Base-by-base conservation (phyloP, 345 rosid species). In the Trapa incisa region DNA sequence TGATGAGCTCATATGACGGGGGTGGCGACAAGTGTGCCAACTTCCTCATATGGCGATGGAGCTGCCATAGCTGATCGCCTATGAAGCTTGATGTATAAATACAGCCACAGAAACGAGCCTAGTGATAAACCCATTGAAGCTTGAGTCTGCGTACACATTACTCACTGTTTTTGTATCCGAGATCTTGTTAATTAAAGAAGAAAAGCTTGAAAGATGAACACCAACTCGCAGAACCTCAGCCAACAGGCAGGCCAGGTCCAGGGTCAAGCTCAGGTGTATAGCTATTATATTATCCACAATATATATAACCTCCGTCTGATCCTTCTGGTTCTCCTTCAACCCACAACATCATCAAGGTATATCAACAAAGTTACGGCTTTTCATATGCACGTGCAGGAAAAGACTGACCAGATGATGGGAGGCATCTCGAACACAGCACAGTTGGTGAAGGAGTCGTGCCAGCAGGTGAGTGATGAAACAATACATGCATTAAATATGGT, bases 221-320 rank as follows among this genome's bases (percentile, higher is more conserved):
- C 56, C 56, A 50, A 50, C 56, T 15, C 56, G 22, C 56, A 50
- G 56, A 61, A 6, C 42, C 10, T 38, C 16, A 61, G 65, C 41
- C 65, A 61, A 17, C 42, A 36, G 17, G 65, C 65, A 17, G 65
- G 65, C 22, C 65, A 80, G 67, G 63, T 79, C 33, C 67, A 63
- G 71, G 81, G 73, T 69, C 81, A 75, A 61, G 64, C 75, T 67
- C 69, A 78, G 84, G 81, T 22, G 29, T 22, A 22, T 22, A 22
- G 29, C 29, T 22, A 22, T 22, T 22, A 22, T 11, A 45, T 45
- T 41, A 41, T 41, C 43, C 48, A 22, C 29, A 22, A 22, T 22
- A 22, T 22, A 22, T 22, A 22, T 22, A 22, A 22, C 29, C 29
- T 22, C 29, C 29, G 29, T 22, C 29, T 22, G 29, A 22, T 22